Conservation (phyloP, 805 yeast species). For the Zygoascus tannicola region DNA sequence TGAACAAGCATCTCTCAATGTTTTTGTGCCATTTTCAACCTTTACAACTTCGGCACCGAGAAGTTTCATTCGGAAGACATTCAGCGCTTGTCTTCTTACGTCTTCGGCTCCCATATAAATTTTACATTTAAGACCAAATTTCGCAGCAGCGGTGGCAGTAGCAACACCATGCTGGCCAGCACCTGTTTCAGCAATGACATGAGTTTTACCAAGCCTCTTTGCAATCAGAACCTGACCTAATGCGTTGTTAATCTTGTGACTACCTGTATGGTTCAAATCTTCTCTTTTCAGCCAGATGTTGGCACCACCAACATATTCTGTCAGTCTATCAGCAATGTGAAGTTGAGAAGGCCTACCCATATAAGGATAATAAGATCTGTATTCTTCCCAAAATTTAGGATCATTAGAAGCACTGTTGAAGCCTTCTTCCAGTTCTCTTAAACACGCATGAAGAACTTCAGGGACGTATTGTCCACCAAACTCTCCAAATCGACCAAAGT, state of each 20-base stretch:
- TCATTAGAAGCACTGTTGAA: slow-evolving; percentile 85
- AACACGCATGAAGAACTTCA: slow-evolving; percentile 86
- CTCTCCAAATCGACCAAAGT: slow-evolving; percentile 76
- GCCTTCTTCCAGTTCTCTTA: slow-evolving; percentile 78
- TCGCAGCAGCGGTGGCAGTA: slow-evolving; percentile 42
- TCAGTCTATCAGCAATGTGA: slow-evolving; percentile 82
- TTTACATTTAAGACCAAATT: slow-evolving; percentile 80
- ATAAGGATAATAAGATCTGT: slow-evolving; percentile 71
- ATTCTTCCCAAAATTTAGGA: slow-evolving; percentile 89
- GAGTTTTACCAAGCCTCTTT: slow-evolving; percentile 36
- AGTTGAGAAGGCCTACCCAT: slow-evolving; percentile 95
- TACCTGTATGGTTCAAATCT: slow-evolving; percentile 50
- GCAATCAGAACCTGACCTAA: slow-evolving; percentile 38
- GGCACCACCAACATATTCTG: slow-evolving; percentile 89
- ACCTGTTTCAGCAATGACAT: slow-evolving; percentile 41
- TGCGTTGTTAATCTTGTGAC: slow-evolving; percentile 41
- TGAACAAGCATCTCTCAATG: slow-evolving; percentile 94
- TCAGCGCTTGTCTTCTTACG: slow-evolving; percentile 95
- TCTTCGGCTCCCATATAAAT: slow-evolving; percentile 99
- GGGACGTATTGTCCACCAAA: slow-evolving; percentile 99
- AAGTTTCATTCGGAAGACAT: slow-evolving; percentile 94
- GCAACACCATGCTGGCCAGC: slow-evolving; percentile 47
- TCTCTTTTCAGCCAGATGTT: slow-evolving; percentile 97
- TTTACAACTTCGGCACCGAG: slow-evolving; percentile 94
- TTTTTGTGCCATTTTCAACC: slow-evolving; percentile 89